Evolutionary conservation across 805 yeast genomes (phyloP), one percentile per base, ranked within the genome.

Genomic region (Maudiozyma barnettii): DNA sequence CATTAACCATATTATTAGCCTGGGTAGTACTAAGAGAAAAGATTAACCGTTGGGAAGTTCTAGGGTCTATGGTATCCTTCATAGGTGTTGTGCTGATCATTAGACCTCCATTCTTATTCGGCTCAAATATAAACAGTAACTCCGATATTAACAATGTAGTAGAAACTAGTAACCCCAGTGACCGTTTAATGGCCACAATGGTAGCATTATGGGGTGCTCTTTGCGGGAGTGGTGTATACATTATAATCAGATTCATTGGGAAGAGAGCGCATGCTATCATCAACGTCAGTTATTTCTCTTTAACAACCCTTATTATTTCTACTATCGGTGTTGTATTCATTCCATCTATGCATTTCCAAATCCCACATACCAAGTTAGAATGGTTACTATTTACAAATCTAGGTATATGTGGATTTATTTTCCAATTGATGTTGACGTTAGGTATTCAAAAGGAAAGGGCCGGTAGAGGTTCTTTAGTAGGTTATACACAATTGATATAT

Each of bases 381-480:
- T 85, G 95, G 93, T 52, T 67, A 2, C 65, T 84, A 19, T 74
- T 89, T 52, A 47, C 67, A 1, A 60, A 74, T 20, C 73, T 87
- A 49, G 95, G 96, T 2, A 51, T 82, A 2, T 74, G 84, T 45
- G 97, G 97, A 0, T 90, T 89, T 64, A 66, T 80, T 50, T 84
- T 83, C 81, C 96, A 90, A 63, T 81, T 80, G 57, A 67, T 82
- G 35, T 65, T 85, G 43, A 85, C 96, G 0, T 79, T 86, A 8
- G 96, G 96, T 0, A 75, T 89, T 44, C 95, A 87, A 61, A 71
- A 86, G 46, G 95, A 85, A 52, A 69, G 71, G 45, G 95, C 96
- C 0, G 79, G 88, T 4, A 74, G 84, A 48, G 86, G 89, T 0
- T 73, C 90, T 12, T 73, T 85, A 50, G 81, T 87, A 78, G 68